Percentiles rank a stretch among this genome's conserved stretches.
phyloP scores from a whole-genome alignment of 2,329 filamentous ascomycete species.

The Hypoxylon sp. region DNA sequence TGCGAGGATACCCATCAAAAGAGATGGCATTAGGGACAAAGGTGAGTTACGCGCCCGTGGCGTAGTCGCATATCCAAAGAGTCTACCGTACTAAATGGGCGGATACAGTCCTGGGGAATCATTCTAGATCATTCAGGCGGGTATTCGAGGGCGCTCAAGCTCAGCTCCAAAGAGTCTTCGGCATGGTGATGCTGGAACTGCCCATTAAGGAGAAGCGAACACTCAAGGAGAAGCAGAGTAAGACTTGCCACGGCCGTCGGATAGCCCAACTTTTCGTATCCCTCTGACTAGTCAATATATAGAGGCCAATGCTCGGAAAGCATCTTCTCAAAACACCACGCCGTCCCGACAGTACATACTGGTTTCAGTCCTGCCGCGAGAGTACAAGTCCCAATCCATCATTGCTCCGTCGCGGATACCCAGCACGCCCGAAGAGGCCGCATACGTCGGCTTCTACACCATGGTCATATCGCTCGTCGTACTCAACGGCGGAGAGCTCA shows the following conservation, averaged over 20 bases:
- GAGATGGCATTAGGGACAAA: conserved; percentile 70
- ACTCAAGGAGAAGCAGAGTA: conserved; percentile 75
- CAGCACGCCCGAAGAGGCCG: conserved; percentile 72
- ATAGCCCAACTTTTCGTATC: neutral
- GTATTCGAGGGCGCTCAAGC: conserved; percentile 81
- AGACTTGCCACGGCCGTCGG: conserved; percentile 50
- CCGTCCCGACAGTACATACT: conserved; percentile 79
- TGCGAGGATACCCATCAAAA: conserved; percentile 64
- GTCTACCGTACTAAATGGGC: neutral
- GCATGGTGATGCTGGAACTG: conserved; percentile 91
- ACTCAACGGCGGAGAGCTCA: conserved; percentile 75
- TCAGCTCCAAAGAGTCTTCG: conserved; percentile 75
- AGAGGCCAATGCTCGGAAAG: conserved; percentile 50
- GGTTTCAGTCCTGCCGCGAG: conserved; percentile 72
- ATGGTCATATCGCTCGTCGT: conserved; percentile 79
- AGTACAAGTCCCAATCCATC: conserved; percentile 72
- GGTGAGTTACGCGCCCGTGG: too few species aligned
- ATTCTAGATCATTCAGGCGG: conserved; percentile 73
- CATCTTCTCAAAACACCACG: conserved; percentile 57
- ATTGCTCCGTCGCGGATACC: conserved; percentile 73
- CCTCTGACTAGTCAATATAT: conserved; percentile 32
- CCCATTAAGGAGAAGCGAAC: conserved; percentile 83
- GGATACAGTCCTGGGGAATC: conserved; percentile 72
- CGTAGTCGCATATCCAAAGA: neutral
- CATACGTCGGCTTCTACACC: conserved; percentile 83